Percentiles rank a stretch among this genome's conserved stretches.
These are phyloP conservation scores for Crithidia bombi DNA, from an alignment of 208 protist genomes.

Conservation along the genomic window DNA sequence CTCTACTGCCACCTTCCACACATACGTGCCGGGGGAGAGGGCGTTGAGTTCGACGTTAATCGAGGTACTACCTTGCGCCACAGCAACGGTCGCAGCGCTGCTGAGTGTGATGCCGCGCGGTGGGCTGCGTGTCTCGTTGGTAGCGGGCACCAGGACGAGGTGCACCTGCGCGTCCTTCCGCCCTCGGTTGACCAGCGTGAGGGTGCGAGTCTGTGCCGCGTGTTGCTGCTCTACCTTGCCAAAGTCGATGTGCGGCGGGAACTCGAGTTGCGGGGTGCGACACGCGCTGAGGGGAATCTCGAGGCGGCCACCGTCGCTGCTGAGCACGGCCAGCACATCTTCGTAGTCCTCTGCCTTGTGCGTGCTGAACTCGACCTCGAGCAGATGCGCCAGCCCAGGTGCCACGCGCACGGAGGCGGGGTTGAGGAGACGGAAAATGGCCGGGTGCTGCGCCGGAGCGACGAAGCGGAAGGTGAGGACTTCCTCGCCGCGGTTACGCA, in stretches of 20 bases:
- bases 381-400: slow-evolving; percentile 66
- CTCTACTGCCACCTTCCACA: slow-evolving; percentile 45
- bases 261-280: slow-evolving; percentile 71
- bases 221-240: slow-evolving; percentile 75
- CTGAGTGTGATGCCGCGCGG: slow-evolving; percentile 27
- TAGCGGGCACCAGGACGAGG: slow-evolving; percentile 19
- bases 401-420: slow-evolving; percentile 68
- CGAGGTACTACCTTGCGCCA: slow-evolving; percentile 44
- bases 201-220: slow-evolving; percentile 34
- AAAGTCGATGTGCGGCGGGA: slow-evolving; percentile 59
- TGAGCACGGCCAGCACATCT: slow-evolving; percentile 78
- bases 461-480: slow-evolving; percentile 83
- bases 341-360: slow-evolving; percentile 70
- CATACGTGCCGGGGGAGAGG: slow-evolving; percentile 47
- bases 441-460: slow-evolving; percentile 49
- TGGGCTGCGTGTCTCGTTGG: not conserved
- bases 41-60: slow-evolving; percentile 67
- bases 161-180: slow-evolving; percentile 59
- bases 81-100: slow-evolving; percentile 25
- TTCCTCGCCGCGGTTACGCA: slow-evolving; percentile 66
- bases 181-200: slow-evolving; percentile 77
- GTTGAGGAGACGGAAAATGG: slow-evolving; percentile 74
- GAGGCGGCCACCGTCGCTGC: slow-evolving; percentile 58
- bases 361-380: slow-evolving; percentile 89
- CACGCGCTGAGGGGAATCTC: slow-evolving; percentile 72